Evolutionary conservation across 371 early-diverging fungal species (phyloP), one percentile per base, ranked within the genome.

Genomic region (Massospora cicadina): DNA sequence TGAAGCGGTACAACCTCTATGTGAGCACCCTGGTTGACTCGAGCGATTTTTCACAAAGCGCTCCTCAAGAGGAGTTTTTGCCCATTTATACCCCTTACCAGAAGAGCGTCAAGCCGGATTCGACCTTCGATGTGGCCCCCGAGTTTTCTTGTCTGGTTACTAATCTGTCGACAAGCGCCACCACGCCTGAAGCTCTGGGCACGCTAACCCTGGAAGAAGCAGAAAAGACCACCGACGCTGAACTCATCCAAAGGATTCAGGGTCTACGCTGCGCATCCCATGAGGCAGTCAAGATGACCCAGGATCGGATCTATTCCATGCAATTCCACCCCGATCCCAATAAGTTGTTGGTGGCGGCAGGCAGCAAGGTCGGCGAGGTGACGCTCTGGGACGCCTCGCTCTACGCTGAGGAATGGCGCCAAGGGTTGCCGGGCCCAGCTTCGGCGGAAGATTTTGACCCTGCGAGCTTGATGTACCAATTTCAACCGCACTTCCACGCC

Each of bases 251-350:
- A 10, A 43, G 43, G 17, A 43, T 43, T 43, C 43, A 17, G 17
- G 10, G 43, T 17, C 17, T 43, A 17, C 43, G 43, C 43, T 43
- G 43, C 43, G 43, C 43, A 43, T 10, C 43, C 43, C 43, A 43
- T 10, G 57, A 21, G 21, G 5, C 81, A 0, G 75, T 82, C 65
- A 81, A 81, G 65, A 78, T 84, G 17, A 77, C 79, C 0, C 75
- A 79, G 2, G 75, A 74, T 7, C 72, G 85, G n/a, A 76, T 82
- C 64, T 82, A 76, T 54, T 71, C 72, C 30, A 68, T 72, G 71
- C 82, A 84, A 2, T 73, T 86, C 23, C 86, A 88, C 68, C 86
- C 86, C 56, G 77, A 78, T 43, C 69, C 61, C 13, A 72, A 72
- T 33, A 83, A 81, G 64, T 26, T 85, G 2, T 63, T 88, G 25